A percentile compares a stretch with the other conserved stretches of the same genome.
Conservation (phyloP, 1,139 yeast species). For the Geotrichum carabidarum region DNA sequence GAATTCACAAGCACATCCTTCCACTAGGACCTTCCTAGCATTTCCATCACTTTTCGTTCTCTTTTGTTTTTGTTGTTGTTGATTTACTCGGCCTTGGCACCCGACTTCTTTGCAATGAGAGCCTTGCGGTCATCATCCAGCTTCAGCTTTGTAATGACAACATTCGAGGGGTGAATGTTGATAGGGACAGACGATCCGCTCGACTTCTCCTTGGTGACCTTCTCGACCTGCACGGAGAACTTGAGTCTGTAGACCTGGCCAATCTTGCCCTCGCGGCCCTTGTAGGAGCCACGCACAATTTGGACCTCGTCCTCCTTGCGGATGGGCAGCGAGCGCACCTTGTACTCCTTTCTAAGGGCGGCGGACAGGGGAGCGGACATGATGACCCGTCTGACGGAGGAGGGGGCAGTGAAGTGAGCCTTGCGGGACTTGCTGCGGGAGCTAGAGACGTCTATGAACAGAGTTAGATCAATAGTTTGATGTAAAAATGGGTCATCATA, state of each 20-base stretch:
- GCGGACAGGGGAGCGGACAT: constrained; percentile 98
- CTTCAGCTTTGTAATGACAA: constrained; percentile 96
- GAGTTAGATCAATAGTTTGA: constrained; percentile 4
- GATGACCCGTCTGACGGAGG: constrained; percentile 90
- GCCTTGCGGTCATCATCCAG: constrained; percentile 99
- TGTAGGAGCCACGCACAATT: constrained; percentile 98
- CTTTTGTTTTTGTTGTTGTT: too few relatives aligned
- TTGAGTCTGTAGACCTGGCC: constrained; percentile 98
- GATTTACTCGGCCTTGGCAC: constrained; percentile 59
- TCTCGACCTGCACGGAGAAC: constrained; percentile 94
- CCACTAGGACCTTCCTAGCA: background rate
- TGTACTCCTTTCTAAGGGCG: constrained; percentile 98
- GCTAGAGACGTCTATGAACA: constrained; percentile 72
- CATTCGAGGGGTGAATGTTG: constrained; percentile 98
- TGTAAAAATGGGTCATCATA: constrained; percentile 21
- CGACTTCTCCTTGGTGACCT: constrained; percentile 95
- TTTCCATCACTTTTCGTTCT: too few relatives aligned
- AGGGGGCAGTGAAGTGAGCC: constrained; percentile 99
- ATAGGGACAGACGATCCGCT: constrained; percentile 97
- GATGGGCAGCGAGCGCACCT: constrained; percentile 92
- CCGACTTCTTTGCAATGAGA: constrained; percentile 91
- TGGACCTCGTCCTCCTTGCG: constrained; percentile 96
- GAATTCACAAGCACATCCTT: background rate
- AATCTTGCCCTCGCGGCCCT: constrained; percentile 99
- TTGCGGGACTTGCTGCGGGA: constrained; percentile 99